Base-by-base conservation (phyloP, 1,139 yeast genomes). In the Trichomonascaceae sp. region DNA sequence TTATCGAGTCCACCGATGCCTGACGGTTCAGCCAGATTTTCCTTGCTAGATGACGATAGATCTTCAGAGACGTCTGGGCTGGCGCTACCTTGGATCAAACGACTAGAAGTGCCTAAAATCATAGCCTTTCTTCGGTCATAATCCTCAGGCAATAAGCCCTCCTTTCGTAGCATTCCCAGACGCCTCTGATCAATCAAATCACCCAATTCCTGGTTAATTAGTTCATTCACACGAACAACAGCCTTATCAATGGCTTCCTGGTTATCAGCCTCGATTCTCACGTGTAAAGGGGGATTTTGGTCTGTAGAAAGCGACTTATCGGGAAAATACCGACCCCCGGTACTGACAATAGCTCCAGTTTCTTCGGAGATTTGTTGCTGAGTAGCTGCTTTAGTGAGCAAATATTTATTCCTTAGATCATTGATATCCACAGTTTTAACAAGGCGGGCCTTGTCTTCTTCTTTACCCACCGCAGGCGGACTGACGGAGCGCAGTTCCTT, bases 261-360 rank as follows among this genome's bases (percentile, higher is more conserved):
- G 27, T 59, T 58, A 10, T 58, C 58, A 7, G 71, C 71, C 44
- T 67, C 68, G 24, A 72, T 60, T 49, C 65, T 65, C 24, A 72
- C 60, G 54, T 68, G 67, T 47, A 72, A 55, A 3, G 74, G 68
- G 15, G 75, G 75, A 20, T 66, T 68, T 18, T 57, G 55, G 15
- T 65, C 70, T 0, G 73, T 67, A 1, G 75, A 73, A 58, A 61
- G 58, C 1, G 68, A 54, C 47, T 65, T 63, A 52, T 71, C 74
- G 1, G 75, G 75, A 48, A 68, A 72, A 56, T 71, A 72, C 50
- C 71, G 60, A 38, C 75, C 75, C 13, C 67, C 62, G 5, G 74
- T 68, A 5, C 66, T 61, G 12, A 71, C 68, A 13, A 58, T 63
- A 38, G 72, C 70, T 2, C 73, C 74, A 5, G 69, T 66, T 41